These are phyloP conservation scores for Psilocybe tampanensis DNA, from an alignment of 768 basidiomycete species.

Conservation along the genomic window DNA sequence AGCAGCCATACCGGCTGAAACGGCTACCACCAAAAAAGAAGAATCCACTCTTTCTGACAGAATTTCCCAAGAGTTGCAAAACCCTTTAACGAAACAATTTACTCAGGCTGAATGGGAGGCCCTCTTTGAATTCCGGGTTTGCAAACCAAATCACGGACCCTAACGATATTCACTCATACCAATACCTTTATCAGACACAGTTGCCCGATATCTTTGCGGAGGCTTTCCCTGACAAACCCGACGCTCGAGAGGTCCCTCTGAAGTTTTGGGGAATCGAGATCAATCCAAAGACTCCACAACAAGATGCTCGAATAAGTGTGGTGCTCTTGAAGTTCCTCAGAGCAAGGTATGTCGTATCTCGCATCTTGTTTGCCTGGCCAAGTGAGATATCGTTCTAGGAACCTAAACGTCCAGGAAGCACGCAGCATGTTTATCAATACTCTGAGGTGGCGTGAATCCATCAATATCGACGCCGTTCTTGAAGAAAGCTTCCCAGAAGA, in stretches of 20 bases:
- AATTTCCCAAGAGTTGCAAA: slow-evolving; percentile 58
- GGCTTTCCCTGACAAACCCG: slow-evolving; percentile 61
- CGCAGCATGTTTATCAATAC: slow-evolving; percentile 69
- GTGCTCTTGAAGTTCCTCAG: slow-evolving; percentile 82
- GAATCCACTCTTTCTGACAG: slow-evolving; percentile 13
- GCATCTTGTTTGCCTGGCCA: no score
- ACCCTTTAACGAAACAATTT: slow-evolving; percentile 67
- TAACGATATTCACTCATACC: background rate
- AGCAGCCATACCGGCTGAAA: slow-evolving; percentile 10
- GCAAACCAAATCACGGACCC: slow-evolving; percentile 13
- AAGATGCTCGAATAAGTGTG: slow-evolving; percentile 70
- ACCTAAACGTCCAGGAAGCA: slow-evolving; percentile 55
- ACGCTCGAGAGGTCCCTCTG: slow-evolving; percentile 53
- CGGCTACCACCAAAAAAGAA: slow-evolving; percentile 7
- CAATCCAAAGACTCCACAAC: slow-evolving; percentile 53
- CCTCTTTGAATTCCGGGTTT: slow-evolving; percentile 67
- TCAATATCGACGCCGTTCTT: slow-evolving; percentile 60
- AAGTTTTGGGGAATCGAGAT: slow-evolving; percentile 74
- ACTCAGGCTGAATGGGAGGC: slow-evolving; percentile 73
- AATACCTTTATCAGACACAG: slow-evolving; percentile 27
- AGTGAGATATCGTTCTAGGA: slow-evolving; percentile 44
- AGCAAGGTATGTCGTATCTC: slow-evolving; percentile 67
- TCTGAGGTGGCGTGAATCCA: slow-evolving; percentile 70
- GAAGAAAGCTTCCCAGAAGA: slow-evolving; percentile 65
- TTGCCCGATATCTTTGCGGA: slow-evolving; percentile 58